phyloP scores from a whole-genome alignment of 805 yeast genomes.

The Saccharomycodes ludwigii region DNA sequence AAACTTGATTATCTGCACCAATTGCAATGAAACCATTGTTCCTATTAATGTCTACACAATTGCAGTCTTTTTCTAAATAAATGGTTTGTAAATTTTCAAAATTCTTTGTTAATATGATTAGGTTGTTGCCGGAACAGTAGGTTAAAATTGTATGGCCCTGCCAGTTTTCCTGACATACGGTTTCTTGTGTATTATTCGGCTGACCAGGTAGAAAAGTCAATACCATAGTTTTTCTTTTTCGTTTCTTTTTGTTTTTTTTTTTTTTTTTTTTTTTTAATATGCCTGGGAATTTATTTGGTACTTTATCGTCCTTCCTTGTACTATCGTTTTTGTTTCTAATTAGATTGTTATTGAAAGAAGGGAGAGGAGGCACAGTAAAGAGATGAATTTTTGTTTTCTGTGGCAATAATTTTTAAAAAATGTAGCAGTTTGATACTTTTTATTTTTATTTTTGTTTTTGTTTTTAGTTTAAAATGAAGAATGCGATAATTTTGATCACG shows the following conservation, averaged over 20 bases:
- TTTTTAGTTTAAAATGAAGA: too few relatives aligned
- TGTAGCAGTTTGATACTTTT: too few relatives aligned
- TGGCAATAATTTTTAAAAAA: too few relatives aligned
- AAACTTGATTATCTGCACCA: conserved; percentile 31
- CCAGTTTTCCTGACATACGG: conserved; percentile 56
- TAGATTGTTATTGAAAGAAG: too few relatives aligned
- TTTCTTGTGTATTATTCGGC: conserved; percentile 45
- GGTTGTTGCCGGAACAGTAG: conserved; percentile 81
- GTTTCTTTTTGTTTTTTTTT: neutral
- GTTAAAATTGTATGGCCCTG: conserved; percentile 47
- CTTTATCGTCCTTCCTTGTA: too few relatives aligned
- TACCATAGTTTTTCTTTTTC: conserved; percentile 30
- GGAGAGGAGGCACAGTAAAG: too few relatives aligned
- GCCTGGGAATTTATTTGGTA: too few relatives aligned
- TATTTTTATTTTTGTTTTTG: too few relatives aligned
- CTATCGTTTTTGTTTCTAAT: too few relatives aligned
- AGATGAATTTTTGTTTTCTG: too few relatives aligned
- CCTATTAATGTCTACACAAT: conserved; percentile 50
- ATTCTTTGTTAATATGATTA: conserved; percentile 49
- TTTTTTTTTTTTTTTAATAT: too few relatives aligned
- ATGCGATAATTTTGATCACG: too few relatives aligned
- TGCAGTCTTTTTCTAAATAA: conserved; percentile 54
- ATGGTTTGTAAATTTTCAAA: conserved; percentile 59
- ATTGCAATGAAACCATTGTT: conserved; percentile 52
- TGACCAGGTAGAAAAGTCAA: conserved; percentile 76